A percentile compares a stretch with the other conserved stretches of the same genome.
Evolutionary conservation across 2,329 filamentous ascomycete genomes (phyloP).

Genomic region (Epichloe aotearoae): DNA sequence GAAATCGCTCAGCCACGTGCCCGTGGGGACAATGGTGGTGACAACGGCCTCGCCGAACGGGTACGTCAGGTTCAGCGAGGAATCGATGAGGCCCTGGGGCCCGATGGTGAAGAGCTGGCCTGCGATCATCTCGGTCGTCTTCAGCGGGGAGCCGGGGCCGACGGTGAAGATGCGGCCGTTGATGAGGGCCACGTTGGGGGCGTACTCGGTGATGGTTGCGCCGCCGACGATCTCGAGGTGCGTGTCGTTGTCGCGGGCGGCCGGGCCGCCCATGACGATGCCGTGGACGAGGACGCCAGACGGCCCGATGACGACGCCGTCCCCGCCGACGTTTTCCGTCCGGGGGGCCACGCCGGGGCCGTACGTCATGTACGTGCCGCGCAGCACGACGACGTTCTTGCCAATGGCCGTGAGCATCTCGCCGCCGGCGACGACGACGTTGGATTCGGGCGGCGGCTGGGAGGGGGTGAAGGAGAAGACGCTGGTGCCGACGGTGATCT

Average conservation of each 20-base stretch:
- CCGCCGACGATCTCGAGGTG: constrained; percentile 37
- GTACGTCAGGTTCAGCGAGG: constrained; percentile 29
- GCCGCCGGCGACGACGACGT: constrained; percentile 34
- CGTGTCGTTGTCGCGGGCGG: constrained; percentile 22
- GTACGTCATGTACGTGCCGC: constrained; percentile 33
- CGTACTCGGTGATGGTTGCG: constrained; percentile 36
- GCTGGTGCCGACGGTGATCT: constrained; percentile 21
- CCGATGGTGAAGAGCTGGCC: constrained; percentile 38
- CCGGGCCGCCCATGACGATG: constrained; percentile 29
- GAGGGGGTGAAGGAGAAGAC: constrained; percentile 22
- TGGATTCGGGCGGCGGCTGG: constrained; percentile 21
- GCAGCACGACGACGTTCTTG: constrained; percentile 25
- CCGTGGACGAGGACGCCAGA: constrained; percentile 27
- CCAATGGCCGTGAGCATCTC: constrained; percentile 33
- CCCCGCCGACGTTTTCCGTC: constrained; percentile 32
- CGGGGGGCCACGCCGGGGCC: constrained; percentile 19
- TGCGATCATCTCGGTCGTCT: constrained; percentile 33
- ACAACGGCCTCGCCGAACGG: constrained; percentile 32
- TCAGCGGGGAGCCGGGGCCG: constrained; percentile 28
- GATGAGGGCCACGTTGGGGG: constrained; percentile 35
- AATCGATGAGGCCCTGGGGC: constrained; percentile 32
- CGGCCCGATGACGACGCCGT: constrained; percentile 35
- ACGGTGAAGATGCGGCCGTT: constrained; percentile 37
- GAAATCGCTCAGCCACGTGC: constrained; percentile 10
- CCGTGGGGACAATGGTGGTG: constrained; percentile 25